Base-by-base conservation (phyloP, 306 rosid species). In the Prunus mongolica region DNA sequence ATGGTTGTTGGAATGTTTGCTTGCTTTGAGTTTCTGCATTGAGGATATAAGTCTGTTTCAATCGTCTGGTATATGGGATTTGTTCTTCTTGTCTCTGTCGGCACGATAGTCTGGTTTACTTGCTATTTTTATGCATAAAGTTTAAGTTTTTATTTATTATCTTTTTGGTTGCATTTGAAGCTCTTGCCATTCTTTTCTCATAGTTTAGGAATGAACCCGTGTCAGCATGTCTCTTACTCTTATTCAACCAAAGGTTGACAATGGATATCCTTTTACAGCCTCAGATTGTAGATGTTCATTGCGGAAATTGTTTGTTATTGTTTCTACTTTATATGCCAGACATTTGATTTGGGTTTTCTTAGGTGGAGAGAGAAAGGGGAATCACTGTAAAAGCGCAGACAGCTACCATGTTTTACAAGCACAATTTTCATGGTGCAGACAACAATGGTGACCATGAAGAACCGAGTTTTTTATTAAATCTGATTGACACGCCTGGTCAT, bases 341-440 rank as follows among this genome's bases (percentile, higher is more conserved):
- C 54, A 32, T 69, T 66, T 78, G 76, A 60, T 78, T 73, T 74
- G 81, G 72, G 56, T 62, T 83, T 20, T 76, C 62, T 63, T 85
- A 93, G 97, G 98, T 93, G 79, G 97, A 93, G 84, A 88, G 97
- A 83, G 96, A 92, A 82, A 87, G 97, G 73, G 98, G 98, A 65
- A 92, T 94, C 77, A 92, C 98, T 4, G 98, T 94, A 55, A 94
- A 94, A 74, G 98, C 96, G 20, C 97, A 95, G 83, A 95, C 98
- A 55, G 97, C 98, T 65, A 95, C 98, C 62, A 95, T 95, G 98
- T 92, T 92, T 82, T 78, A 87, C 83, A 85, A 81, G 85, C 70
- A 84, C 76, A 76, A 55, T 27, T 57, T 67, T 76, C 77, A 56
- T 71, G 84, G 84, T 45, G 75, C 72, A 13, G 65, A 77, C 51